Evolutionary conservation across 2,329 filamentous ascomycete genomes (phyloP).

Genomic region (Colletotrichum truncatum): DNA sequence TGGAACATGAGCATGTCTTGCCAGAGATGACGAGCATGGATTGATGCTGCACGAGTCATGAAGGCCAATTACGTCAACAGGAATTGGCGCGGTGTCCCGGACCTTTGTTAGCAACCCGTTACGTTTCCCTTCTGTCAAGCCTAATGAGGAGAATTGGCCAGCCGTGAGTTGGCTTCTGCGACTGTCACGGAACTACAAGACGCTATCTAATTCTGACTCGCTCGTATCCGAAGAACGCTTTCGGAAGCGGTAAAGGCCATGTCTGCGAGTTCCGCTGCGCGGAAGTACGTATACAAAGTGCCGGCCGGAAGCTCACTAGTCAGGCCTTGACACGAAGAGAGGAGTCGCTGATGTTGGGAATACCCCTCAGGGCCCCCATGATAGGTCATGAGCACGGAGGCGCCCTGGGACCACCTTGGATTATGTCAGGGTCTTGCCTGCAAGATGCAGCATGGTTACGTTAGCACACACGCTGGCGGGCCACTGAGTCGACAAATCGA

Average conservation of each 20-base stretch:
- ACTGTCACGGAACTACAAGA: constrained; percentile 8
- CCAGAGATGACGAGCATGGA: constrained; percentile 19
- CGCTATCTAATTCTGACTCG: constrained; percentile 26
- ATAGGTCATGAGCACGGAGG: background rate
- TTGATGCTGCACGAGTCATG: constrained; percentile 21
- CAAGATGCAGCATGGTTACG: constrained; percentile 13
- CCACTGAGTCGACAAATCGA: constrained; percentile 29
- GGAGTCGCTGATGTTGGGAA: constrained; percentile 11
- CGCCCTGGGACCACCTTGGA: background rate
- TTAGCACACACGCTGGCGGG: background rate
- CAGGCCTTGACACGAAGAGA: constrained; percentile 23
- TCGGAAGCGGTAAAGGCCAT: constrained; percentile 24
- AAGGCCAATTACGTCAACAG: constrained; percentile 22
- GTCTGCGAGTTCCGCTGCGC: constrained; percentile 11
- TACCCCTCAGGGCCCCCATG: constrained; percentile 16
- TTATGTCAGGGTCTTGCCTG: constrained; percentile 26
- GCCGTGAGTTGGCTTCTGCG: constrained; percentile 1
- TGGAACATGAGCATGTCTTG: background rate
- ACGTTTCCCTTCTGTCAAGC: constrained; percentile 9
- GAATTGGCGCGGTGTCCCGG: background rate
- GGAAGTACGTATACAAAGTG: constrained; percentile 26
- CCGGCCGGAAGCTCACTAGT: constrained; percentile 27
- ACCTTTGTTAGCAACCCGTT: background rate
- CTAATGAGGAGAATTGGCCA: background rate
- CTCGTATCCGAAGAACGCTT: constrained; percentile 23